Percentiles rank a stretch among this genome's conserved stretches.
Conservation (phyloP, 306 rosid genomes). For the Adenanthera pavonina region DNA sequence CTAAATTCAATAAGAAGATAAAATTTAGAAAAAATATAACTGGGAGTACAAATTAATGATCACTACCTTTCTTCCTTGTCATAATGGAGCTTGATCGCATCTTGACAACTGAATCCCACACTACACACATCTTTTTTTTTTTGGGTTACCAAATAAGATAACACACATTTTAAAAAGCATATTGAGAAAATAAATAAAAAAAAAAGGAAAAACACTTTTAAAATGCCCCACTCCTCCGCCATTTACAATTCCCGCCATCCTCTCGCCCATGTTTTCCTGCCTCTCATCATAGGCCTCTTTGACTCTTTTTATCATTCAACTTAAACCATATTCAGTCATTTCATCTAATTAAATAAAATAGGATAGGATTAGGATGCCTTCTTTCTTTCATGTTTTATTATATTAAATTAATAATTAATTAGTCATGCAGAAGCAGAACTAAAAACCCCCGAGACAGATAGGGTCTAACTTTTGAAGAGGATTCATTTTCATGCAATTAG, state of each 20-base stretch:
- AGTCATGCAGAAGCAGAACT: too few species aligned
- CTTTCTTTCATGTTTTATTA: background rate
- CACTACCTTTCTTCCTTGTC: slow-evolving; percentile 35
- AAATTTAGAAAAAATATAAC: too few species aligned
- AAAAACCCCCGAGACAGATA: too few species aligned
- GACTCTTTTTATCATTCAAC: background rate
- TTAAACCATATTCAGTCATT: background rate
- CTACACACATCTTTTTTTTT: background rate
- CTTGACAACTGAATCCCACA: slow-evolving; percentile 24
- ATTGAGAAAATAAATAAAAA: too few species aligned
- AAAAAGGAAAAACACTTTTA: background rate
- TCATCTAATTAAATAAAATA: background rate
- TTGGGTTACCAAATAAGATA: too few species aligned
- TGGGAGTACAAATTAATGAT: slow-evolving; percentile 1
- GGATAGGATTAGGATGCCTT: background rate
- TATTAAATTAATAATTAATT: too few species aligned
- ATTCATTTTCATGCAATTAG: slow-evolving; percentile 29
- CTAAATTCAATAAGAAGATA: too few species aligned
- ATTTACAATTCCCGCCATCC: background rate
- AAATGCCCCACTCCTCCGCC: background rate
- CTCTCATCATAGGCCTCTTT: slow-evolving; percentile 25
- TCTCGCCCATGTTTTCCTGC: slow-evolving; percentile 24
- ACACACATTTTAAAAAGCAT: background rate
- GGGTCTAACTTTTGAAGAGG: background rate
- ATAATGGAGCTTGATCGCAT: slow-evolving; percentile 9